Evolutionary conservation across 805 yeast species (phyloP), one percentile per base, ranked within the genome.

Genomic region (Candida arabinofermentans): DNA sequence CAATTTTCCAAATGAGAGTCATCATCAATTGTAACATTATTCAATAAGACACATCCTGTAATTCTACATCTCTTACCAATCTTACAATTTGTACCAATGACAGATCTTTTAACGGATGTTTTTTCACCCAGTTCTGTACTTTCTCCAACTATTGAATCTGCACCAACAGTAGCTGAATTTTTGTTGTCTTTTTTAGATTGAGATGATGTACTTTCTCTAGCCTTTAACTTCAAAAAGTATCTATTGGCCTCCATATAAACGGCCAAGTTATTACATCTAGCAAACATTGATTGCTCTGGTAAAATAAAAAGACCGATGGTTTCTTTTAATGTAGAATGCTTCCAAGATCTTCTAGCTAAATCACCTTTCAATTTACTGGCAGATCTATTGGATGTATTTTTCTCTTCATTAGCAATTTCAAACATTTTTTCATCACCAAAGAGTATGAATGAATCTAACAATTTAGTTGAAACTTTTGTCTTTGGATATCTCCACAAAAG

Each of bases 211-310:
- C 50, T 52, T 55, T 57, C 49, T 42, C 67, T 67, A 1, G 90
- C 90, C 53, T 77, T 79, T 31, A 72, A 44, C 57, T 78, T 84
- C 75, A 91, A 74, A 43, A 83, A 72, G 55, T 76, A 72, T 47
- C 99, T 72, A 59, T 89, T 93, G 17, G 95, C 89, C 65, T 93
- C 99, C 79, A 88, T 76, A 61, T 81, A 89, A 2, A 91, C 86
- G 2, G 86, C 75, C 36, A 87, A 67, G 57, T 82, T 86, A 59
- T 88, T 89, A 37, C 85, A 74, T 51, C 98, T 76, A 45, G 86
- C 73, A 56, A 90, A 90, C 2, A 74, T 68, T 10, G 84, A 77
- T 44, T 80, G 77, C 23, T 74, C 69, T 3, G 96, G 96, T 22
- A 90, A 59, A 19, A 81, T 73, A 48, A 83, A 75, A 52, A 91